Evolutionary conservation across 257 asterid genomes (phyloP), one percentile per base, ranked within the genome.

Genomic region (Scutellaria minor): DNA sequence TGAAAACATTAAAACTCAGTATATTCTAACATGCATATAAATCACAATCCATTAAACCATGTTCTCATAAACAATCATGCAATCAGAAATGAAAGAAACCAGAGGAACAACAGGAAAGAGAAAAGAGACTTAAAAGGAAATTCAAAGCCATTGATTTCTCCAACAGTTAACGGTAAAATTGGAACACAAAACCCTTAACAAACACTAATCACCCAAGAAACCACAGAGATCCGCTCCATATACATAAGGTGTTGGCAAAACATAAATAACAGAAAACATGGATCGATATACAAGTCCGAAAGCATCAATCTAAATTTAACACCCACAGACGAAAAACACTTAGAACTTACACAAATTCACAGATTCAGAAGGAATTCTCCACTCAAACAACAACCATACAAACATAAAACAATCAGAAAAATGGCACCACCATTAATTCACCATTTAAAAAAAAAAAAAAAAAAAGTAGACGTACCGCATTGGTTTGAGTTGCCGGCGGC

Each of bases 401-500:
- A 20, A 18, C 41, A 27, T 58, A 15, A 3, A 42, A 50, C 20
- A 2, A 18, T 35, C 20, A 6, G 15, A 13, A 20, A 8, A 54
- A 20, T 8, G 11, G 58, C 11, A 56, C 6, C 42, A 64, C 22
- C 68, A 7, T 27, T 44, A 24, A 45, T 53, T 18, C 66, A 12
- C 15, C 41, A 69, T 20, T 24, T 1, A 24, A 1, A 24, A 24
- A 24, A 1, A 24, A 24, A 24, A 1, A 24, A 24, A 24, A 1
- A 39, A 64, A 14, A 5, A 14, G 13, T 20, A 50, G 24, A 63
- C 81, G 52, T 72, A 83, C 87, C 78, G 56, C 50, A 66, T 53
- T 35, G 60, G 20, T 78, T 67, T 11, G 77, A 44, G 63, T 64
- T 77, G 46, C 58, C 40, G 61, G 31, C 22, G 40, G 67, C 61